Evolutionary conservation across 257 asterid genomes (phyloP).

Genomic region (Ajuga chamaepitys): DNA sequence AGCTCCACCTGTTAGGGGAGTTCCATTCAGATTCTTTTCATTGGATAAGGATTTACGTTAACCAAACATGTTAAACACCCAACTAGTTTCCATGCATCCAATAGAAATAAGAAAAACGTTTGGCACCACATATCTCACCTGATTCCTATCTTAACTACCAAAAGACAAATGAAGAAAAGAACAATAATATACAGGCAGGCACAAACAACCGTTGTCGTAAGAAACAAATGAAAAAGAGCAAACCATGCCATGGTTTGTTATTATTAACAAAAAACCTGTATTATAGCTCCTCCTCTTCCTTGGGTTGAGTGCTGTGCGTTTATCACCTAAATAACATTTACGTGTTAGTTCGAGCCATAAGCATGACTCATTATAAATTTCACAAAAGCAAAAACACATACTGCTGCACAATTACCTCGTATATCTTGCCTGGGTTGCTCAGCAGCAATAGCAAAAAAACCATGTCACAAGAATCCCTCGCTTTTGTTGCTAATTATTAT

Average conservation of each 20-base stretch:
- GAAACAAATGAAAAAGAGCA: not conserved
- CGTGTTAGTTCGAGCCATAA: constrained; percentile 10
- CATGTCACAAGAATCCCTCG: constrained; percentile 21
- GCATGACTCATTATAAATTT: not conserved
- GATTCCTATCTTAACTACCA: not conserved
- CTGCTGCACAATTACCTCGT: constrained; percentile 50
- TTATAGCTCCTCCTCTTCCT: constrained; percentile 97
- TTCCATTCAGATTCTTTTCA: not conserved
- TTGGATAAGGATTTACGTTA: not conserved
- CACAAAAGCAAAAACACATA: not conserved
- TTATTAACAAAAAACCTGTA: constrained; percentile 51
- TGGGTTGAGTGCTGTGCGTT: constrained; percentile 86
- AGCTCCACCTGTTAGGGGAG: constrained; percentile 74
- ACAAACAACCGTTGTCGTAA: not conserved
- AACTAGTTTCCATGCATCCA: not conserved
- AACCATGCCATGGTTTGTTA: not conserved
- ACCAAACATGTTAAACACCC: not conserved
- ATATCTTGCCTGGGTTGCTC: constrained; percentile 62
- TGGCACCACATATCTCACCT: not conserved
- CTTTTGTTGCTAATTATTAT: not conserved
- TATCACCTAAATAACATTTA: constrained; percentile 49
- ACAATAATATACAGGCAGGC: not conserved
- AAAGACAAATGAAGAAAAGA: not conserved
- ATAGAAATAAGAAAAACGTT: not conserved
- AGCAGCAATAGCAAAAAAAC: constrained; percentile 20